A percentile compares a stretch with the other conserved stretches of the same genome.
These are phyloP conservation scores for Deinandra increscens DNA, from an alignment of 129 eudicot genomes.

Conservation along the genomic window DNA sequence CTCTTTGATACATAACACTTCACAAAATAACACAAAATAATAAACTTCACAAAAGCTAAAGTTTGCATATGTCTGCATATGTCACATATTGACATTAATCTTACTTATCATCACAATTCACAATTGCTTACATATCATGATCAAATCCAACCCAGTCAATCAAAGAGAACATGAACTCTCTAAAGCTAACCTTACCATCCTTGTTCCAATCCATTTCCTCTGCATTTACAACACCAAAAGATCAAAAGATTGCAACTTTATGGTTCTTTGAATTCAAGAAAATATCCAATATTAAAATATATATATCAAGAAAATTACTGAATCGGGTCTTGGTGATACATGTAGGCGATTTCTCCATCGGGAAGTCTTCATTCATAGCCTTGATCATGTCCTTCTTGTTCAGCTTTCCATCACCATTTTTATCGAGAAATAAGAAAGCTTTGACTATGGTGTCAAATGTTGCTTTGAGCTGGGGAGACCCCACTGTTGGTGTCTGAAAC, in stretches of 20 bases:
- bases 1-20: no score
- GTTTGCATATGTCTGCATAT: conserved; percentile 15
- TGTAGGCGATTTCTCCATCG: conserved; percentile 52
- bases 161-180: conserved; percentile 48
- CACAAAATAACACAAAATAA: background rate
- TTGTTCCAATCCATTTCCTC: conserved; percentile 70
- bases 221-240: conserved; percentile 27
- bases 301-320: conserved; percentile 33
- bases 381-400: conserved; percentile 55
- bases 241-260: background rate
- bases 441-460: conserved; percentile 55
- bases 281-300: background rate
- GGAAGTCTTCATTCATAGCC: conserved; percentile 49
- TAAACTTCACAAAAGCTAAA: background rate
- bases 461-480: conserved; percentile 48
- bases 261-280: background rate
- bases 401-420: conserved; percentile 63
- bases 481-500: conserved; percentile 37
- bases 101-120: conserved; percentile 16
- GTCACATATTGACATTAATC: conserved; percentile 8
- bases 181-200: conserved; percentile 64
- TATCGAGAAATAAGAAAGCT: conserved; percentile 62
- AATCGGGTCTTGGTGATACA: conserved; percentile 52
- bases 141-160: conserved; percentile 37
- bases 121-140: background rate